Base-by-base conservation (phyloP, 2,329 filamentous ascomycete genomes). In the Fusarium circinatum region DNA sequence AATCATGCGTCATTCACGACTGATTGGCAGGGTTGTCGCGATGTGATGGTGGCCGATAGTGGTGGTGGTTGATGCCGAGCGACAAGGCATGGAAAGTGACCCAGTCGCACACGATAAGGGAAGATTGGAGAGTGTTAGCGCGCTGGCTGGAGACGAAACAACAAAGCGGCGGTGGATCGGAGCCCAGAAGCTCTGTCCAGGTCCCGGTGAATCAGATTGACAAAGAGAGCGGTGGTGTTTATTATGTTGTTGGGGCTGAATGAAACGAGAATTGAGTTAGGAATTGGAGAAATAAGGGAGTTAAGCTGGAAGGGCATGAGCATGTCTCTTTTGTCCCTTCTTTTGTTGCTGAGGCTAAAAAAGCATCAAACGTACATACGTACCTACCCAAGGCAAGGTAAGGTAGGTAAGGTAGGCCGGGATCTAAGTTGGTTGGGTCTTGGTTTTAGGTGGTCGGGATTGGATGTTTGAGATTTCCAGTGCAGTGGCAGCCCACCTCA, bases 141-240 rank as follows among this genome's bases (percentile, higher is more conserved):
- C 60, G 65, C 61, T 51, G 55, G 62, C 58, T 54, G 55, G 56
- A 49, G 39, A 66, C 56, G 52, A 57, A 59, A 71, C 63, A 55
- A 59, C 32, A 65, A 65, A 52, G 42, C 41, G 36, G 69, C 65
- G 73, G 75, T 74, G 75, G 75, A 77, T 75, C 75, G 70, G 75
- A 76, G 71, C 67, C 68, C 63, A 68, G 60, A 60, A 76, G 71
- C 74, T 76, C 71, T 57, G 71, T 70, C 62, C 56, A 65, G 57
- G 57, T 47, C 59, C 62, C 54, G 48, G 55, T 57, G 70, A 47
- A 47, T 47, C 44, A 10, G 44, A 62, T 77, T 63, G 57, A 69
- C 59, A 60, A 75, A 68, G 56, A 68, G 56, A 62, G 51, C 58
- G 39, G 28, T 11, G 24, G 32, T 56, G 34, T 47, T 41, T 47